Evolutionary conservation across 345 rosid genomes (phyloP).

Genomic region (Reutealis trisperma): DNA sequence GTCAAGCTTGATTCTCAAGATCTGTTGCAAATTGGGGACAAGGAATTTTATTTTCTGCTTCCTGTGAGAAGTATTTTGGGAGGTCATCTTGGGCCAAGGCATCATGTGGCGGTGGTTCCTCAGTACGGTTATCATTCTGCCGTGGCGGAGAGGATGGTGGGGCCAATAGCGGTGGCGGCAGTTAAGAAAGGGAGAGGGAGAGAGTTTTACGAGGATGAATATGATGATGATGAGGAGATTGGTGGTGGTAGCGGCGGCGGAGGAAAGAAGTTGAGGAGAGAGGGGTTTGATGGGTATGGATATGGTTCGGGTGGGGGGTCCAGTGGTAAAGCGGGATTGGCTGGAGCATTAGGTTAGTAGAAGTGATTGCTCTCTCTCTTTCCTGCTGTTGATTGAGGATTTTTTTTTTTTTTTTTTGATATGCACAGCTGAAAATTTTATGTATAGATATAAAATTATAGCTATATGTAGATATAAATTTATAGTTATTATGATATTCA

Average conservation of each 20-base stretch:
- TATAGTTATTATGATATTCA: background rate
- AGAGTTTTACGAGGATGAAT: conserved; percentile 61
- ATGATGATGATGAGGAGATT: conserved; percentile 48
- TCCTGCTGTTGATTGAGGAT: background rate
- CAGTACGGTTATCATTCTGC: conserved; percentile 52
- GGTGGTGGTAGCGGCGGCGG: conserved; percentile 42
- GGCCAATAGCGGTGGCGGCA: conserved; percentile 29
- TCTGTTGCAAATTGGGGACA: conserved; percentile 91
- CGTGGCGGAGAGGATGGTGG: conserved; percentile 39
- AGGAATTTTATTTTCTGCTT: conserved; percentile 84
- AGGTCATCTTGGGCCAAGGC: conserved; percentile 72
- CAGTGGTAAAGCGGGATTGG: conserved; percentile 55
- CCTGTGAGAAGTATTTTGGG: conserved; percentile 90
- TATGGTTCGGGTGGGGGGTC: conserved; percentile 45
- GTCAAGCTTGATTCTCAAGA: conserved; percentile 96
- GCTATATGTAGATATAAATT: too few species aligned
- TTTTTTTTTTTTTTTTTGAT: background rate
- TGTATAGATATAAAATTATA: background rate
- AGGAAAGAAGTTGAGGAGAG: conserved; percentile 77
- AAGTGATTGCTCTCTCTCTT: background rate
- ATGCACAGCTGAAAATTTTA: background rate
- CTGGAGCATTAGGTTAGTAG: conserved; percentile 52
- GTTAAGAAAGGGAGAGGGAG: conserved; percentile 68
- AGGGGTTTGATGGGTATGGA: conserved; percentile 57
- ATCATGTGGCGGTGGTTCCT: conserved; percentile 46